phyloP scores from a whole-genome alignment of 345 rosid species.

The Pistacia atlantica region DNA sequence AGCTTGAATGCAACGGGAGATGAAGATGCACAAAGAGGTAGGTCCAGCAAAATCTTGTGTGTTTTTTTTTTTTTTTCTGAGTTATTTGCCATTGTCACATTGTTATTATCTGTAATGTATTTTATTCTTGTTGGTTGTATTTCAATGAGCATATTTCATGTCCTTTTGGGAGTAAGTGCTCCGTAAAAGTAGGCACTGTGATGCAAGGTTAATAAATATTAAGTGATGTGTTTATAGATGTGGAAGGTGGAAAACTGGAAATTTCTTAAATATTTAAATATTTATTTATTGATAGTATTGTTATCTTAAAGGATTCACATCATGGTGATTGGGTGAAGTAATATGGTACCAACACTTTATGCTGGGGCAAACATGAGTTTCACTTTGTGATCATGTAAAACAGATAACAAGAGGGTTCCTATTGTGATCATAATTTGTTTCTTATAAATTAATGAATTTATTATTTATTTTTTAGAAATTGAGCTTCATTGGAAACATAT shows the following conservation, averaged over 20 bases:
- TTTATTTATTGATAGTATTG: not conserved
- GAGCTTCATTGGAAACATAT: not conserved
- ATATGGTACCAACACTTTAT: not conserved
- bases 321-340: not conserved
- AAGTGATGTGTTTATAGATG: not conserved
- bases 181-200: not conserved
- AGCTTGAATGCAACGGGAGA: conserved; percentile 45
- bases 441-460: not conserved
- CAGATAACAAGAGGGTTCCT: not conserved
- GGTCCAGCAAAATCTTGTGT: conserved; percentile 18
- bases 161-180: not conserved
- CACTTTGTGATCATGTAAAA: not conserved
- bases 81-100: not conserved
- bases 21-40: conserved; percentile 63
- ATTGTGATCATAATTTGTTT: not conserved
- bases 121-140: not conserved
- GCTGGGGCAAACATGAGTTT: too few species aligned
- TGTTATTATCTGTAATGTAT: not conserved
- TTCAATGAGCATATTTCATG: not conserved
- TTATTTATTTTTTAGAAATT: not conserved
- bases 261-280: not conserved
- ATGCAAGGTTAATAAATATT: not conserved
- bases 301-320: not conserved
- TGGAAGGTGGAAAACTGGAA: not conserved
- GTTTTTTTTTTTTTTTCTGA: not conserved